A percentile compares a stretch with the other conserved stretches of the same genome.
These are phyloP conservation scores for Trichaptum fuscoviolaceum DNA, from an alignment of 768 basidiomycete genomes.

Conservation along the genomic window DNA sequence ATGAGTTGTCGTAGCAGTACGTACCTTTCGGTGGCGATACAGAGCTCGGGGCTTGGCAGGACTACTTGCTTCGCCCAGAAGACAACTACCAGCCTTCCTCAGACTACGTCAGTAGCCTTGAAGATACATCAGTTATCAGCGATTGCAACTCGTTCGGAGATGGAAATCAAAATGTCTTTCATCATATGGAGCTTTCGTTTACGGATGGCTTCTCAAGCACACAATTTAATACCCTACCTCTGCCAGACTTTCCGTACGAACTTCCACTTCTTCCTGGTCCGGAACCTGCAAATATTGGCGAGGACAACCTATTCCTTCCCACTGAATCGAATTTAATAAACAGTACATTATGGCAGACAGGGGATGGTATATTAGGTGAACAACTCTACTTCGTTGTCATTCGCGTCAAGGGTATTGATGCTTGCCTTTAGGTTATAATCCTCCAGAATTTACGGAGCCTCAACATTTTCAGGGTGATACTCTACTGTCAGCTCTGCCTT, in stretches of 20 bases:
- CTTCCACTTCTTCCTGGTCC: background rate
- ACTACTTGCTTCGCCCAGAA: background rate
- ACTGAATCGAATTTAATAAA: background rate
- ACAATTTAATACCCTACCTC: no score
- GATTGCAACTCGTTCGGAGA: background rate
- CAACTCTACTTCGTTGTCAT: background rate
- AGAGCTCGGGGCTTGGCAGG: background rate
- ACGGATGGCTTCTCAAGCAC: background rate
- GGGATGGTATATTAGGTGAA: background rate
- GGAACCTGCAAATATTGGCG: background rate
- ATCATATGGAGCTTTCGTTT: background rate
- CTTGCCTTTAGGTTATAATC: background rate
- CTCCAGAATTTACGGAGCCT: background rate
- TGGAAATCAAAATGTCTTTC: background rate
- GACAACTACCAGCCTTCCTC: background rate
- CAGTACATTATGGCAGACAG: background rate
- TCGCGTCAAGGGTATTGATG: background rate
- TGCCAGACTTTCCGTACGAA: background rate
- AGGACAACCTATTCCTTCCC: background rate
- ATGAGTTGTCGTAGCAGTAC: background rate
- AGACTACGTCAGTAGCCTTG: background rate
- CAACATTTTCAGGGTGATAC: background rate
- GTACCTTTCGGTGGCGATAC: background rate
- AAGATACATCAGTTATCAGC: background rate
- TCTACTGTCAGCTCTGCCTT: background rate